Evolutionary conservation across 2,329 filamentous ascomycete species (phyloP).

Genomic region (Chrysosporium keratinophilum): DNA sequence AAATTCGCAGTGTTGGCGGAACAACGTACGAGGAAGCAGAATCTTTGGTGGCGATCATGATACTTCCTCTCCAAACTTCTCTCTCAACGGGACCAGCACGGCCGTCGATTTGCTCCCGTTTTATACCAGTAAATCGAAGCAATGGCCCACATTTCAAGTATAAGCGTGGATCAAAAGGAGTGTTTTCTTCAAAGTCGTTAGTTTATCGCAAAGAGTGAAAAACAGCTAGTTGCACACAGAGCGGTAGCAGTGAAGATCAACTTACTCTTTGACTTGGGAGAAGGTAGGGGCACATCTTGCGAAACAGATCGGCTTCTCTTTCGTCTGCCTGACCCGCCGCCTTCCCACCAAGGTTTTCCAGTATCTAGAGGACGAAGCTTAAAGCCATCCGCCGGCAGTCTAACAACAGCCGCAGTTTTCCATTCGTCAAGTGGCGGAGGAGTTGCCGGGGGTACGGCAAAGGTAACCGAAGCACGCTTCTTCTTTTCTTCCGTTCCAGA

Average conservation of each 20-base stretch:
- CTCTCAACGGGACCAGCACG: conserved; percentile 42
- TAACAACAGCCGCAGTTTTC: conserved; percentile 56
- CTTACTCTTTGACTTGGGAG: conserved; percentile 27
- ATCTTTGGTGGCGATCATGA: conserved; percentile 93
- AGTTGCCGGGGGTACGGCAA: conserved; percentile 39
- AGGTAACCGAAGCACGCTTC: conserved; percentile 36
- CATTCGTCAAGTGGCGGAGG: conserved; percentile 49
- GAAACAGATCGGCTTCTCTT: conserved; percentile 39
- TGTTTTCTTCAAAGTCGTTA: conserved; percentile 29
- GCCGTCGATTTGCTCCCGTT: conserved; percentile 32
- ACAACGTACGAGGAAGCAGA: conserved; percentile 70
- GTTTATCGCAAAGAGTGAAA: conserved; percentile 32
- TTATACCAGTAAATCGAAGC: conserved; percentile 83
- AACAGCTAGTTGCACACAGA: not conserved
- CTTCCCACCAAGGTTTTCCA: conserved; percentile 69
- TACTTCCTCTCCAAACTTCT: conserved; percentile 82
- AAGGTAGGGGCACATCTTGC: conserved; percentile 19
- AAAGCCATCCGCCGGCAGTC: conserved; percentile 49
- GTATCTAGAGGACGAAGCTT: conserved; percentile 44
- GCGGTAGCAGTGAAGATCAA: not conserved
- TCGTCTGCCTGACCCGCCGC: conserved; percentile 37
- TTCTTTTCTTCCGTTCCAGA: conserved; percentile 18
- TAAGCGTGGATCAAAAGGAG: conserved; percentile 70
- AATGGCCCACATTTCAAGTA: conserved; percentile 86
- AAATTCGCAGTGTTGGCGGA: conserved; percentile 68